Conservation (phyloP, 768 basidiomycete species). For the Boletus rubropictus region DNA sequence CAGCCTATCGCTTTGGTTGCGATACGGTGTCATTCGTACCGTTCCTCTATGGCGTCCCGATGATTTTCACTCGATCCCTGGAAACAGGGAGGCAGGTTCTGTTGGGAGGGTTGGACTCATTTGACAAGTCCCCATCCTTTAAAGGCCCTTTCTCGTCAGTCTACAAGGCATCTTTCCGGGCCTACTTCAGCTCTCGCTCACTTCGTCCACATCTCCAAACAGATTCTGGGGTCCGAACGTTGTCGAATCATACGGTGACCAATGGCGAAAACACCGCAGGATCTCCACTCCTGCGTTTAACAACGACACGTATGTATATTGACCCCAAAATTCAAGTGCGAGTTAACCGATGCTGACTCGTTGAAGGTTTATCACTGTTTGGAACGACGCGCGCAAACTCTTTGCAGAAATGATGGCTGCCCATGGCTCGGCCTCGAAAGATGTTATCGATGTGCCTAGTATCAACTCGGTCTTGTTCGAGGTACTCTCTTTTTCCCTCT, state of each 20-base stretch:
- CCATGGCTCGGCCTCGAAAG: conserved; percentile 10
- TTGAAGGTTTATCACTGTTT: conserved; percentile 12
- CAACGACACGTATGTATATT: conserved; percentile 15
- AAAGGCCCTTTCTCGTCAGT: conserved; percentile 1
- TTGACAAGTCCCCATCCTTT: conserved; percentile 4
- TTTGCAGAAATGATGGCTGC: conserved; percentile 12
- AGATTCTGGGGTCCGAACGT: conserved; percentile 22
- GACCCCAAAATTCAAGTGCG: neutral
- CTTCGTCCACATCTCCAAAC: neutral
- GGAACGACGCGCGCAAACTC: conserved; percentile 8
- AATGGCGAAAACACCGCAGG: conserved; percentile 19
- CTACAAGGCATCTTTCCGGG: neutral
- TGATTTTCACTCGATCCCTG: conserved; percentile 16
- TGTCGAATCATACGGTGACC: conserved; percentile 7
- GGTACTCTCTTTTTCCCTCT: neutral
- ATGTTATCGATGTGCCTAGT: conserved; percentile 7
- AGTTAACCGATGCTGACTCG: neutral
- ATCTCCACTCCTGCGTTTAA: conserved; percentile 16
- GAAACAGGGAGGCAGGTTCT: conserved; percentile 11
- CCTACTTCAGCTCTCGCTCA: neutral
- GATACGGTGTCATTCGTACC: conserved; percentile 19
- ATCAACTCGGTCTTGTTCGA: conserved; percentile 10
- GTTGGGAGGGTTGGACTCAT: conserved; percentile 4
- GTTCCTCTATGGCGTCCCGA: conserved; percentile 10
- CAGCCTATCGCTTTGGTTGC: conserved; percentile 11